Evolutionary conservation across 768 basidiomycete species (phyloP).

Genomic region (Infundibulicybe gibba): DNA sequence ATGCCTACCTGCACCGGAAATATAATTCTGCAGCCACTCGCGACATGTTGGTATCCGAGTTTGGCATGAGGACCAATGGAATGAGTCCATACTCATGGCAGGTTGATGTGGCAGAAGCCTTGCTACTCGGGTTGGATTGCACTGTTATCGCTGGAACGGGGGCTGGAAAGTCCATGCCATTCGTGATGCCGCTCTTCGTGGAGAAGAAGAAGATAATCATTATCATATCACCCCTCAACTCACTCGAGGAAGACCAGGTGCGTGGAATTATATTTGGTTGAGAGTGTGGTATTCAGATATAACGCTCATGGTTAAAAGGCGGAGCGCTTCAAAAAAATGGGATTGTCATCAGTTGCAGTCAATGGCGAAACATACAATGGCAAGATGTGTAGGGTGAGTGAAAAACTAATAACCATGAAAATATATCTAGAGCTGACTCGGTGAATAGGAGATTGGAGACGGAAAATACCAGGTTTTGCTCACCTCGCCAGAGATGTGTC

Average conservation of each 20-base stretch:
- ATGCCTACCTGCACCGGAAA: slow-evolving; percentile 5
- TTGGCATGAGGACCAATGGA: slow-evolving; percentile 10
- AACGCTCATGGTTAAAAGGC: slow-evolving; percentile 8
- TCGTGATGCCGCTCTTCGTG: slow-evolving; percentile 24
- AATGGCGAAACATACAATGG: slow-evolving; percentile 30
- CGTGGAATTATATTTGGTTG: background rate
- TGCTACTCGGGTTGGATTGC: slow-evolving; percentile 27
- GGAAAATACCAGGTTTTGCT: slow-evolving; percentile 22
- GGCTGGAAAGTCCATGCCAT: slow-evolving; percentile 33
- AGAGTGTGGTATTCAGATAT: background rate
- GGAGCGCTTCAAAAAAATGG: slow-evolving; percentile 22
- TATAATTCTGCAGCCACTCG: slow-evolving; percentile 13
- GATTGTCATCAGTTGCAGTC: slow-evolving; percentile 24
- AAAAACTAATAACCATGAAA: too few species aligned
- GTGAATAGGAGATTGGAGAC: slow-evolving; percentile 18
- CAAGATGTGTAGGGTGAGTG: slow-evolving; percentile 22
- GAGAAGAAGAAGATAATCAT: slow-evolving; percentile 18
- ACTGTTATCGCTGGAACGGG: slow-evolving; percentile 33
- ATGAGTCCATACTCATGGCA: slow-evolving; percentile 29
- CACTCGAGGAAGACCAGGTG: slow-evolving; percentile 32
- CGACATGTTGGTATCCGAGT: slow-evolving; percentile 5
- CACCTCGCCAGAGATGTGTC: slow-evolving; percentile 36
- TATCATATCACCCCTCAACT: slow-evolving; percentile 33
- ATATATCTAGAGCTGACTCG: too few species aligned
- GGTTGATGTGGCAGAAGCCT: slow-evolving; percentile 31